Percentiles rank a stretch among this genome's conserved stretches.
phyloP scores from a whole-genome alignment of 1,284 basidiomycete genomes.

The Cutaneotrichosporon sp. region DNA sequence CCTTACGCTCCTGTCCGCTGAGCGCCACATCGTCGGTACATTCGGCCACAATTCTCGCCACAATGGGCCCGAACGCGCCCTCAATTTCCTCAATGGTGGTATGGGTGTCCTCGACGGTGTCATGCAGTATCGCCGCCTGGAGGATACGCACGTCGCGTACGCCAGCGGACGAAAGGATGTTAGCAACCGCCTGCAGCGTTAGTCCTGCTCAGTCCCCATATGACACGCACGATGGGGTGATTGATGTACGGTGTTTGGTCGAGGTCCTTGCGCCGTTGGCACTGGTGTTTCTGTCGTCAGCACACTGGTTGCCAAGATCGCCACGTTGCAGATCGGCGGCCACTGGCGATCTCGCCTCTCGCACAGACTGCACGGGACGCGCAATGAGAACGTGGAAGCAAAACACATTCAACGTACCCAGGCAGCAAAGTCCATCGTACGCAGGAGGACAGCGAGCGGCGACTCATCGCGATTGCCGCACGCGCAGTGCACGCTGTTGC shows the following conservation, averaged over 20 bases:
- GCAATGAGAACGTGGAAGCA: too few relatives aligned
- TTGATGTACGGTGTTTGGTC: conserved; percentile 49
- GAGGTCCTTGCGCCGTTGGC: conserved; percentile 46
- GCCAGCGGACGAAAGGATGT: conserved; percentile 42
- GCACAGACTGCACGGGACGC: not conserved
- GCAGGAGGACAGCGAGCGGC: conserved; percentile 28
- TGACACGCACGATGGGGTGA: conserved; percentile 37
- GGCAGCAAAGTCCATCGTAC: conserved; percentile 47
- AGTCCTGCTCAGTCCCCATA: too few relatives aligned
- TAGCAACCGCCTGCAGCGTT: conserved; percentile 42
- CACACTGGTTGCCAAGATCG: too few relatives aligned
- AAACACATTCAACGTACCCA: conserved; percentile 35
- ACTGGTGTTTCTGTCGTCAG: conserved; percentile 43
- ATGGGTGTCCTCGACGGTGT: conserved; percentile 50
- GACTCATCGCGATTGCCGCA: conserved; percentile 11
- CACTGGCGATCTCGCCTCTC: too few relatives aligned
- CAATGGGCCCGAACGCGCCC: conserved; percentile 40
- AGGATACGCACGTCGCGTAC: conserved; percentile 41
- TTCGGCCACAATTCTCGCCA: conserved; percentile 47
- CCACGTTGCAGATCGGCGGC: too few relatives aligned
- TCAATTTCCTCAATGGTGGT: conserved; percentile 43
- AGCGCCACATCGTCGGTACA: conserved; percentile 41
- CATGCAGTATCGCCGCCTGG: conserved; percentile 49
- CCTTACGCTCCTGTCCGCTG: conserved; percentile 40
- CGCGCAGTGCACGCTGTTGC: conserved; percentile 7